Percentiles rank a stretch among this genome's conserved stretches.
Conservation (phyloP, 2,329 filamentous ascomycete species). For the Chaetomium sp. region DNA sequence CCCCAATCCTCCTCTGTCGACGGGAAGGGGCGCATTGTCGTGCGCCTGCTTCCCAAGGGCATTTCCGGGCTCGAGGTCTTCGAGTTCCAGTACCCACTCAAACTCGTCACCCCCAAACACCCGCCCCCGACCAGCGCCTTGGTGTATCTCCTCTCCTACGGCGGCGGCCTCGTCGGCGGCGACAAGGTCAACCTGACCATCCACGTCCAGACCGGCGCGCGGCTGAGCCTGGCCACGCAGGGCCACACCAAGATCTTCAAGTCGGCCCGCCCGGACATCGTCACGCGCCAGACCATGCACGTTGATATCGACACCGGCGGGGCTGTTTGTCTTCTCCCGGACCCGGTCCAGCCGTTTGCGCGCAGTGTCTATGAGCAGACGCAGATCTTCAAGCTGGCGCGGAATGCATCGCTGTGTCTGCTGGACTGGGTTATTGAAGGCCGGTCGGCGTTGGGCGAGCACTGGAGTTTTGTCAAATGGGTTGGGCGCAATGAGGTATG, state of each 20-base stretch:
- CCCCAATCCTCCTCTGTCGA: constrained; percentile 64
- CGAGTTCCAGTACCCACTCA: constrained; percentile 89
- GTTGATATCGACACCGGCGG: constrained; percentile 45
- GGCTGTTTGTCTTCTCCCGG: constrained; percentile 66
- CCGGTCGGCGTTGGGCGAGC: constrained; percentile 74
- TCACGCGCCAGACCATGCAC: constrained; percentile 52
- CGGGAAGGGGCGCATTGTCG: constrained; percentile 72
- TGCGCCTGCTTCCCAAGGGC: constrained; percentile 63
- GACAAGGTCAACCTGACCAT: constrained; percentile 73
- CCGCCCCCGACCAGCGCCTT: constrained; percentile 60
- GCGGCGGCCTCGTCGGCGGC: constrained; percentile 83
- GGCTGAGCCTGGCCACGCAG: constrained; percentile 61
- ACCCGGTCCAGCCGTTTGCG: constrained; percentile 88
- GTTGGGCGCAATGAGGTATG: constrained; percentile 85
- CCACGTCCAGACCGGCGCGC: constrained; percentile 55
- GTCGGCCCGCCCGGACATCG: constrained; percentile 49
- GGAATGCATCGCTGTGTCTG: constrained; percentile 62
- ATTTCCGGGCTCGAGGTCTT: constrained; percentile 66
- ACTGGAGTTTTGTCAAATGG: constrained; percentile 79
- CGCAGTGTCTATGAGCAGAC: constrained; percentile 77
- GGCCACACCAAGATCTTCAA: constrained; percentile 97
- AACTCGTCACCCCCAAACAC: constrained; percentile 77
- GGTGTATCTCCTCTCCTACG: constrained; percentile 88
- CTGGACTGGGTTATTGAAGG: constrained; percentile 95
- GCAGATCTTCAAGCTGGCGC: constrained; percentile 65